Evolutionary conservation across 2,329 filamentous ascomycete genomes (phyloP), one percentile per base, ranked within the genome.

Genomic region (Trichophyton verrucosum): DNA sequence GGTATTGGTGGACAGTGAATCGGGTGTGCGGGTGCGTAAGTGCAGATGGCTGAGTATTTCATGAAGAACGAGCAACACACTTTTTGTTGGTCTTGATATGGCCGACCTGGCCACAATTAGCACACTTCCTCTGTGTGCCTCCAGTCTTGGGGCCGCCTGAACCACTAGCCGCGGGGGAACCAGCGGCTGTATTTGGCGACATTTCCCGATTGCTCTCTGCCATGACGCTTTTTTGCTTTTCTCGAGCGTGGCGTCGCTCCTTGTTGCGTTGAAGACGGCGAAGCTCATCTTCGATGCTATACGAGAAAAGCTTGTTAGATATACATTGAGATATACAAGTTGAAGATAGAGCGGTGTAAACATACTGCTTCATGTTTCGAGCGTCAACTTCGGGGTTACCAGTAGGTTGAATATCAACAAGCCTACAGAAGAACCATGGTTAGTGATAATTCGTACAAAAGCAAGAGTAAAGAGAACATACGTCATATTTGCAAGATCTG

Each of bases 11-110:
- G 20, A 13, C 27, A 38, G 55, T 40, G 20, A n/a, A 36, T 44
- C 20, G 33, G 11, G 38, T 30, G 27, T 30, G 27, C 1, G 27
- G 27, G 27, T 30, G 27, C 6, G 2, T 22, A 24, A 9, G 11
- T 30, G 30, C 40, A 24, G 22, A 30, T 53, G 11, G 11, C 5
- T 5, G 13, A n/a, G 49, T 30, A 15, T 30, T 30, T 55, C 6
- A 55, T 55, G n/a, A 11, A 36, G 27, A 13, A 42, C 15, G 33
- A 57, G 17, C 11, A 11, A 7, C 66, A 63, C 83, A 94, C 90
- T 96, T 97, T 78, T 96, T 95, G 80, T 97, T 97, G 56, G 92
- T 97, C 76, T 96, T 96, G 80, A 99, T 99, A 71, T 99, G 94
- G 36, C 94, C 94, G 60, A 95, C 88, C 73, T 94, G 88, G 58